Evolutionary conservation across 257 asterid genomes (phyloP), one percentile per base, ranked within the genome.

Genomic region (Przewalskia tangutica): DNA sequence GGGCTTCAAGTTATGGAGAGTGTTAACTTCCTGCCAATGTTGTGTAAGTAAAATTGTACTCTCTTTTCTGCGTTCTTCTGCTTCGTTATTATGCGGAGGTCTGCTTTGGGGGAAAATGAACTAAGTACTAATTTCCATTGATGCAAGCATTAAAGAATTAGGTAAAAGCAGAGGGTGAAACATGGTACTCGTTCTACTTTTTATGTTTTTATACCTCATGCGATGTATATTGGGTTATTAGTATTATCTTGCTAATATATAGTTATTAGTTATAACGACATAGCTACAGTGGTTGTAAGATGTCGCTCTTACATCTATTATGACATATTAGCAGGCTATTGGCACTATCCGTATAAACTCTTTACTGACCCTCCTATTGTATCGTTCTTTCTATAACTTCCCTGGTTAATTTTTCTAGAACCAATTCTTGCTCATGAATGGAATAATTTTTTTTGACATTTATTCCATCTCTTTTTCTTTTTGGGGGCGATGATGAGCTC

Each of bases 1-100:
- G 58, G 40, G 40, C n/a, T n/a, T 18, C n/a, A 46, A 44, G 38
- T 71, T 71, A 44, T 46, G 17, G 36, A 71, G 38, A 5, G 56
- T 71, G 10, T 3, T 44, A 11, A 44, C 32, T 27, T 27, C 92
- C 95, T 71, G 54, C 78, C 18, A 70, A 20, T 71, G 58, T 42
- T 68, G 55, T n/a, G 34, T 8, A 71, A 44, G 78, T 71, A 46
- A 70, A 44, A 42, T 18, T 71, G 7, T 20, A 71, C 55, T 71
- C 40, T 71, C 38, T 71, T 71, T 20, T 71, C 56, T 36, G 14
- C 76, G 38, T 66, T 36, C 51, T 7, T 44, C 58, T 71, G 58
- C 58, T 71, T 20, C 18, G 3, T 71, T 44, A 46, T 44, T 50
- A 4, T 71, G 38, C 0, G 0, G 79, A 46, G 42, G 59, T 0